Evolutionary conservation across 306 rosid genomes (phyloP).

Genomic region (Dalbergia cochinchinensis): DNA sequence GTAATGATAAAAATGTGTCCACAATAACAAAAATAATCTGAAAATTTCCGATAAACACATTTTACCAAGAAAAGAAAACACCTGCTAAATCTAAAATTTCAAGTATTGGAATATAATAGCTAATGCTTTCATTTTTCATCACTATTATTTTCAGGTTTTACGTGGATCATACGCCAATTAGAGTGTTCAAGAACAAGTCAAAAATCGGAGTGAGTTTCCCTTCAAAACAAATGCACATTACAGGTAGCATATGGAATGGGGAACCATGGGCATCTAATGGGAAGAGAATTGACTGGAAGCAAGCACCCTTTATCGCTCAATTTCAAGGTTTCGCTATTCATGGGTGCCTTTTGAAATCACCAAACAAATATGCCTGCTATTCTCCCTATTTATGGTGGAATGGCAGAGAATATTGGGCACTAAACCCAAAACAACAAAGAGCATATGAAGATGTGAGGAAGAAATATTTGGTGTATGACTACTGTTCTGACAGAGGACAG

Average conservation of each 20-base stretch:
- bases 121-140: not conserved
- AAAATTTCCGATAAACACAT: no score
- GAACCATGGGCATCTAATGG: conserved; percentile 57
- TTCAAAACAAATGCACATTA: conserved; percentile 42
- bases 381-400: conserved; percentile 51
- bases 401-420: conserved; percentile 20
- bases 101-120: not conserved
- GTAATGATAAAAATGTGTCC: no score
- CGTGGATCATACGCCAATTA: conserved; percentile 43
- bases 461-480: conserved; percentile 47
- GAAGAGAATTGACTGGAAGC: conserved; percentile 43
- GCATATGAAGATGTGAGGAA: conserved; percentile 37
- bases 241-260: conserved; percentile 49
- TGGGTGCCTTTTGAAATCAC: conserved; percentile 25
- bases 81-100: no score
- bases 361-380: conserved; percentile 16
- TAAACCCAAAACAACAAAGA: conserved; percentile 42
- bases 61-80: no score
- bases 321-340: conserved; percentile 47
- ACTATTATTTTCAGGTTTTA: conserved; percentile 42
- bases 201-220: conserved; percentile 41
- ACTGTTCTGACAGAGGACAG: conserved; percentile 48
- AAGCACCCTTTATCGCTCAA: conserved; percentile 48
- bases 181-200: conserved; percentile 50
- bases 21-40: no score